These are phyloP conservation scores for Viola odorata DNA, from an alignment of 345 rosid species.

Conservation along the genomic window DNA sequence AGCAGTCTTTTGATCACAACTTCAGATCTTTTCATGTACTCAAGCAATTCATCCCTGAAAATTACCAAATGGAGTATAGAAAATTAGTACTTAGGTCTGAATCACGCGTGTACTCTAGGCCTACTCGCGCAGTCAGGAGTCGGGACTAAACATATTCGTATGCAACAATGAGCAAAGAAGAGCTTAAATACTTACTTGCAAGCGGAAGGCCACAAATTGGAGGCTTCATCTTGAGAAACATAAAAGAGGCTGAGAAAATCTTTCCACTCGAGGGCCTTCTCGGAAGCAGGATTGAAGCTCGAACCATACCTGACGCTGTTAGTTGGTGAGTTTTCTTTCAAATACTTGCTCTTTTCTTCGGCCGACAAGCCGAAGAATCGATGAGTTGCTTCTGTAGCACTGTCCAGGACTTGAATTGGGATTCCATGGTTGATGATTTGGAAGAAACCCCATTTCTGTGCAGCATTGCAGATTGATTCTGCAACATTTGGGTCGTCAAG, in stretches of 20 bases:
- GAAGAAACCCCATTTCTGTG: too few species aligned
- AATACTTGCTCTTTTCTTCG: too few species aligned
- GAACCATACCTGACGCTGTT: conserved; percentile 7
- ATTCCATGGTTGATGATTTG: too few species aligned
- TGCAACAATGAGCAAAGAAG: too few species aligned
- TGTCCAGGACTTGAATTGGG: conserved; percentile 14
- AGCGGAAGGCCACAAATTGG: too few species aligned
- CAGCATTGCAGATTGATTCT: too few species aligned
- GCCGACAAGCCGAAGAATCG: conserved; percentile 2
- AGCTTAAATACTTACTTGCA: not conserved
- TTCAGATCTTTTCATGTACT: conserved; percentile 38
- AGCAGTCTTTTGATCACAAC: conserved; percentile 31
- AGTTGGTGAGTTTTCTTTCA: not conserved
- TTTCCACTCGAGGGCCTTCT: not conserved
- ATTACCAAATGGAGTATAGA: not conserved
- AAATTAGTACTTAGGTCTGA: not conserved
- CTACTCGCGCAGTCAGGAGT: too few species aligned
- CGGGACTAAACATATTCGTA: too few species aligned
- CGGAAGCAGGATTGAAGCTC: conserved; percentile 10
- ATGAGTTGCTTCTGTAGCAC: conserved; percentile 14
- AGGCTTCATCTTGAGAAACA: too few species aligned
- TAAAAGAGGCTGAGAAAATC: too few species aligned
- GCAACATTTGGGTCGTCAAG: too few species aligned
- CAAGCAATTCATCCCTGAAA: conserved; percentile 38
- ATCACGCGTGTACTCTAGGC: not conserved